These are phyloP conservation scores for Calocybe gangraenosa DNA, from an alignment of 768 basidiomycete species.

Conservation along the genomic window DNA sequence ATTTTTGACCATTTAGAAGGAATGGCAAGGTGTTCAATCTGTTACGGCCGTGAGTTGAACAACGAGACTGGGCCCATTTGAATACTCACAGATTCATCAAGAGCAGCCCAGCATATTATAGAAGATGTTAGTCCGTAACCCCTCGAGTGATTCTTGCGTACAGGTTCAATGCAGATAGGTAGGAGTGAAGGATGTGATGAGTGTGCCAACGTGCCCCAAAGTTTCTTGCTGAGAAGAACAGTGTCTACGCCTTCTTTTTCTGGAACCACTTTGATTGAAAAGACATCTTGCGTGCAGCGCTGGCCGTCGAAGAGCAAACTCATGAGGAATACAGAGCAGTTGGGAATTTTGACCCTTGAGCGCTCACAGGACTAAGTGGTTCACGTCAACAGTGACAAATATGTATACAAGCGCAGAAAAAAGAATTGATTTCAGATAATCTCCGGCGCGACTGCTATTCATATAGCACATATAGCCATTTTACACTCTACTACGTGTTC, in stretches of 20 bases:
- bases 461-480: no score
- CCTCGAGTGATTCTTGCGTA: constrained; percentile 1
- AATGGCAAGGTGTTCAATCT: constrained; percentile 33
- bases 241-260: constrained; percentile 15
- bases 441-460: no score
- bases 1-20: constrained; percentile 35
- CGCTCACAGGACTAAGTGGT: constrained; percentile 8
- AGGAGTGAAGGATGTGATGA: constrained; percentile 10
- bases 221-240: constrained; percentile 25
- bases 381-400: constrained; percentile 14
- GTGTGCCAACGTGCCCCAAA: constrained; percentile 26
- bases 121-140: constrained; percentile 4
- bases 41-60: constrained; percentile 5
- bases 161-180: constrained; percentile 14
- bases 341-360: constrained; percentile 3
- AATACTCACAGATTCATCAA: constrained; percentile 34
- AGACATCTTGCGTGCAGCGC: constrained; percentile 20
- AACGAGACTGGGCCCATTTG: neutral
- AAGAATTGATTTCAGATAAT: no score
- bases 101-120: constrained; percentile 28
- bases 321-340: constrained; percentile 13
- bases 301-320: constrained; percentile 25
- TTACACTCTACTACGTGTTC: no score
- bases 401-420: neutral
- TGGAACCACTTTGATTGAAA: constrained; percentile 18